phyloP scores from a whole-genome alignment of 78 protist genomes.

The slime mould (Dictyostelium discoideum) region DNA sequence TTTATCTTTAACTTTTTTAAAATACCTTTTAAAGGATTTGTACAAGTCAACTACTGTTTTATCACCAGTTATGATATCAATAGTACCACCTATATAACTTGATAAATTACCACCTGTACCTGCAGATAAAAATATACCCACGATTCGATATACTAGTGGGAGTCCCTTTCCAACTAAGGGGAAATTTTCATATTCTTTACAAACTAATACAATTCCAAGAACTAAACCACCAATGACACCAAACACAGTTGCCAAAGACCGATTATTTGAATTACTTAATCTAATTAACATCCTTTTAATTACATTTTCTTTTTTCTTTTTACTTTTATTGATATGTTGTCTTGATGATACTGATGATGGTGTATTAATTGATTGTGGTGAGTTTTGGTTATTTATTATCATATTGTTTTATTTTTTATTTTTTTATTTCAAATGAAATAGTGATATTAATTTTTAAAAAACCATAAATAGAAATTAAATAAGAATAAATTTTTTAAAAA shows the following conservation, averaged over 20 bases:
- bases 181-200: background rate
- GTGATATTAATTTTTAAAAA: too few relatives aligned
- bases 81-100: conserved; percentile 19
- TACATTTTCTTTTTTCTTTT: background rate
- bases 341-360: background rate
- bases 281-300: background rate
- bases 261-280: background rate
- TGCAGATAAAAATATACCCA: background rate
- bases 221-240: background rate
- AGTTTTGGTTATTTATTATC: background rate
- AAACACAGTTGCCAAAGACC: conserved; percentile 4
- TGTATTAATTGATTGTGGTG: background rate
- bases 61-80: conserved; percentile 18
- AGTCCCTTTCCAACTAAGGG: background rate
- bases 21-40: background rate
- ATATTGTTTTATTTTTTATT: background rate
- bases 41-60: background rate
- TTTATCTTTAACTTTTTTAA: background rate
- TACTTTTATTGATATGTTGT: background rate
- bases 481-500: too few relatives aligned
- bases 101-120: conserved; percentile 25
- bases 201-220: background rate
- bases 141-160: background rate
- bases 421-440: too few relatives aligned
- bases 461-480: too few relatives aligned